Percentiles rank a stretch among this genome's conserved stretches.
These are phyloP conservation scores for Lycium barbarum DNA, from an alignment of 257 asterid genomes.

Conservation along the genomic window DNA sequence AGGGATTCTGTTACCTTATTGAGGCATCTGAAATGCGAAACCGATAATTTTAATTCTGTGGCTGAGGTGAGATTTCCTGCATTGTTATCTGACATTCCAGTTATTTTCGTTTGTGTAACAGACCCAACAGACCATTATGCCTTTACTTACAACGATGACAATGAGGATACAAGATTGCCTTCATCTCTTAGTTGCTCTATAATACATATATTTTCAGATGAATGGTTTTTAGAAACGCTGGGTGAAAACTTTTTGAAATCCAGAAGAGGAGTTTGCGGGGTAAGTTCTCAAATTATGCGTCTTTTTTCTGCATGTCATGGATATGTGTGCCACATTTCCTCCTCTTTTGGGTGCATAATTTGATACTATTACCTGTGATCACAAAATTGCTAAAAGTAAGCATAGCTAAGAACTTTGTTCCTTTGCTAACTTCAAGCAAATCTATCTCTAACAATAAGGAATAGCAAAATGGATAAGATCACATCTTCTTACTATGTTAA, in stretches of 20 bases:
- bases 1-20: background rate
- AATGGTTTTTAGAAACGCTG: background rate
- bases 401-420: too few species aligned
- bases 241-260: background rate
- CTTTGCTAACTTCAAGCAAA: too few species aligned
- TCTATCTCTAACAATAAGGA: too few species aligned
- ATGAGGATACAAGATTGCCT: background rate
- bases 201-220: conserved; percentile 15
- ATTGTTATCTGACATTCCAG: background rate
- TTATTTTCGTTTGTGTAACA: background rate
- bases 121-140: background rate
- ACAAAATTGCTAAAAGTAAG: too few species aligned
- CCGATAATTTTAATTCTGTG: background rate
- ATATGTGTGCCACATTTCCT: too few species aligned
- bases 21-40: background rate
- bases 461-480: too few species aligned
- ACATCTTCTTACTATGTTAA: too few species aligned
- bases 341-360: too few species aligned
- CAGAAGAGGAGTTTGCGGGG: background rate
- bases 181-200: background rate
- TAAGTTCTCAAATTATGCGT: background rate
- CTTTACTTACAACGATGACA: background rate
- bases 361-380: too few species aligned
- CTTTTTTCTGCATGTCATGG: background rate
- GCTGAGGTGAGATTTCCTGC: background rate